A percentile compares a stretch with the other conserved stretches of the same genome.
These are phyloP conservation scores for Panellus pusillus DNA, from an alignment of 768 basidiomycete genomes.

Conservation along the genomic window DNA sequence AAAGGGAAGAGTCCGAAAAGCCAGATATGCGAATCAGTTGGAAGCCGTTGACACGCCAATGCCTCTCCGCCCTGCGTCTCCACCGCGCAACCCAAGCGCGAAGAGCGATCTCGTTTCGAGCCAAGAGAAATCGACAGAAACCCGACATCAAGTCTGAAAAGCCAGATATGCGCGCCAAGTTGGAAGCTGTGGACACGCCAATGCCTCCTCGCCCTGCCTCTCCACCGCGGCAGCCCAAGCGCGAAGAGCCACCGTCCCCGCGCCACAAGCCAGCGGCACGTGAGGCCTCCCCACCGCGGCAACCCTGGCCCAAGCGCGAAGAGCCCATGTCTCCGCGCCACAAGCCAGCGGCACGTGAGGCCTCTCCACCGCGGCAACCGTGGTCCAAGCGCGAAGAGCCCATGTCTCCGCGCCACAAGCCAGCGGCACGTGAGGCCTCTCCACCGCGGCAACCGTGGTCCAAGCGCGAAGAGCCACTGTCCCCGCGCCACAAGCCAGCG, in stretches of 20 bases:
- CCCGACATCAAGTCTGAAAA: not conserved
- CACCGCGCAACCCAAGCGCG: constrained; percentile 6
- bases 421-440: no score
- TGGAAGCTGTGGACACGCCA: not conserved
- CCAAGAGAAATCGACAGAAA: no score
- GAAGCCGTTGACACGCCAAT: not conserved
- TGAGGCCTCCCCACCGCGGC: not conserved
- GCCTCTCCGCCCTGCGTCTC: not conserved
- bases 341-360: no score
- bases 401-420: no score
- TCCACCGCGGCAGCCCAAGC: constrained; percentile 8
- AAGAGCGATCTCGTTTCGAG: not conserved
- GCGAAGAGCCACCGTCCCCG: no score
- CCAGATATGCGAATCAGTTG: not conserved
- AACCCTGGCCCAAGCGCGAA: no score
- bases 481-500: no score
- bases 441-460: constrained; percentile 14
- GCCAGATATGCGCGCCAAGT: not conserved
- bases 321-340: no score
- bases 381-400: no score
- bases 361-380: constrained; percentile 11
- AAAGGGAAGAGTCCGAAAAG: not conserved
- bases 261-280: no score
- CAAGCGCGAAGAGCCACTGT: not conserved
- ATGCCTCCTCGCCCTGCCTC: not conserved